A percentile compares a stretch with the other conserved stretches of the same genome.
Conservation (phyloP, 2,329 filamentous ascomycete genomes). For the Alternaria tenuissima region DNA sequence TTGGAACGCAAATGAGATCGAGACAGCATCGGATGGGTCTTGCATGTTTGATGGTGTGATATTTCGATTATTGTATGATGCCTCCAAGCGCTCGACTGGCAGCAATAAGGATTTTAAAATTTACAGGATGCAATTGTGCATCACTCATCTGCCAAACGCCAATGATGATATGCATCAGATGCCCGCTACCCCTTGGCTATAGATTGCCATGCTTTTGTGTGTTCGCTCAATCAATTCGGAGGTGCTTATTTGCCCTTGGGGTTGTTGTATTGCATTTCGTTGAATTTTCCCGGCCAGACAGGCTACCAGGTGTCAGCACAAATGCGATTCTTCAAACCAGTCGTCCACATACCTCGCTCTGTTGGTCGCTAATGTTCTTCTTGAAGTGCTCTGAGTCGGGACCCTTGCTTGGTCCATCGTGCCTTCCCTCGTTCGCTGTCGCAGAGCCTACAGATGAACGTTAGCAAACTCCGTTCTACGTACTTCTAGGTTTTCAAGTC, state of each 20-base stretch:
- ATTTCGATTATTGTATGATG: slow-evolving; percentile 6
- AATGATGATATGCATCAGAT: slow-evolving; percentile 1
- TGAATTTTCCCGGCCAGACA: slow-evolving; percentile 43
- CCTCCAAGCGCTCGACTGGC: not conserved
- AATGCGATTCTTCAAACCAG: not conserved
- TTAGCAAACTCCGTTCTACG: slow-evolving; percentile 6
- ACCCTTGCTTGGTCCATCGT: slow-evolving; percentile 36
- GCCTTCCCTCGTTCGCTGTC: slow-evolving; percentile 32
- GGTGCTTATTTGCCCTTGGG: slow-evolving; percentile 45
- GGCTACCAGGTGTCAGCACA: slow-evolving; percentile 15
- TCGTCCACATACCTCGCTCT: slow-evolving; percentile 32
- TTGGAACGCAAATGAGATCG: not conserved
- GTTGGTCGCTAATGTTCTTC: slow-evolving; percentile 36
- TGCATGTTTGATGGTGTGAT: not conserved
- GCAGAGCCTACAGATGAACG: slow-evolving; percentile 24
- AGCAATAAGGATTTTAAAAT: not conserved
- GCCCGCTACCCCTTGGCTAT: not conserved
- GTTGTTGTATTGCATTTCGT: slow-evolving; percentile 44
- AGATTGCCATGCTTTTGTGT: slow-evolving; percentile 8
- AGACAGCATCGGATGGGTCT: not conserved
- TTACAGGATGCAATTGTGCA: slow-evolving; percentile 2
- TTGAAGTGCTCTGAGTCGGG: slow-evolving; percentile 40
- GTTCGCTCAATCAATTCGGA: not conserved
- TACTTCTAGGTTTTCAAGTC: slow-evolving; percentile 3
- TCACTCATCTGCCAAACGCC: slow-evolving; percentile 13